Conservation (phyloP, 2,329 filamentous ascomycete species). For the Fulvia fulva region DNA sequence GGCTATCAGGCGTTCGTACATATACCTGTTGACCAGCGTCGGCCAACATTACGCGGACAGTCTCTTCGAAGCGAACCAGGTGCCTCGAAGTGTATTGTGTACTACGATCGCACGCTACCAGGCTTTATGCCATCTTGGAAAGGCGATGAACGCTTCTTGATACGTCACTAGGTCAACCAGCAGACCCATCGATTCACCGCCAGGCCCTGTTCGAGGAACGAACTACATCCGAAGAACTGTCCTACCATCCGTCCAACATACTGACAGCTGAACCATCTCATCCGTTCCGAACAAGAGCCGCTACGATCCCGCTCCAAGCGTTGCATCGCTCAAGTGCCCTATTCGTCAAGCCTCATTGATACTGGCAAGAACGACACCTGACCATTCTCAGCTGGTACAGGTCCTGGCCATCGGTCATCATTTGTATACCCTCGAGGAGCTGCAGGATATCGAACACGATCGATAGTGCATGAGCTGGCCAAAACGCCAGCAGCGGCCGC, state of each 20-base stretch:
- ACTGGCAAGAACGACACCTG: not conserved
- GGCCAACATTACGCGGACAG: conserved; percentile 21
- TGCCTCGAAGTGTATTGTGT: conserved; percentile 9
- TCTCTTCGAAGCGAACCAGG: conserved; percentile 15
- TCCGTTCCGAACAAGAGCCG: conserved; percentile 15
- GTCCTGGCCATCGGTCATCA: not conserved
- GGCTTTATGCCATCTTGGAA: conserved; percentile 2
- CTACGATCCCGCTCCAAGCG: conserved; percentile 8
- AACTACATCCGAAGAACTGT: not conserved
- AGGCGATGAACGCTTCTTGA: conserved; percentile 8
- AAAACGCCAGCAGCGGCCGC: conserved; percentile 48
- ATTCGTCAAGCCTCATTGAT: not conserved
- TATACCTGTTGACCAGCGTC: conserved; percentile 18
- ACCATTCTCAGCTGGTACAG: not conserved
- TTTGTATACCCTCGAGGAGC: not conserved
- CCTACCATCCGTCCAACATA: not conserved
- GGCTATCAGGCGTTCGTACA: conserved; percentile 18
- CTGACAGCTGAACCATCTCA: conserved; percentile 1
- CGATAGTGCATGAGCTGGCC: conserved; percentile 39
- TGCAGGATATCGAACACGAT: not conserved
- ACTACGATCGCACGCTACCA: conserved; percentile 1
- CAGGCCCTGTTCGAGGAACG: conserved; percentile 3
- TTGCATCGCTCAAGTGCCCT: conserved; percentile 3
- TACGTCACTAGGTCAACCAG: conserved; percentile 16
- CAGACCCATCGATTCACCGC: conserved; percentile 14